phyloP scores from a whole-genome alignment of 768 basidiomycete genomes.

The Hypholoma sublateritium region DNA sequence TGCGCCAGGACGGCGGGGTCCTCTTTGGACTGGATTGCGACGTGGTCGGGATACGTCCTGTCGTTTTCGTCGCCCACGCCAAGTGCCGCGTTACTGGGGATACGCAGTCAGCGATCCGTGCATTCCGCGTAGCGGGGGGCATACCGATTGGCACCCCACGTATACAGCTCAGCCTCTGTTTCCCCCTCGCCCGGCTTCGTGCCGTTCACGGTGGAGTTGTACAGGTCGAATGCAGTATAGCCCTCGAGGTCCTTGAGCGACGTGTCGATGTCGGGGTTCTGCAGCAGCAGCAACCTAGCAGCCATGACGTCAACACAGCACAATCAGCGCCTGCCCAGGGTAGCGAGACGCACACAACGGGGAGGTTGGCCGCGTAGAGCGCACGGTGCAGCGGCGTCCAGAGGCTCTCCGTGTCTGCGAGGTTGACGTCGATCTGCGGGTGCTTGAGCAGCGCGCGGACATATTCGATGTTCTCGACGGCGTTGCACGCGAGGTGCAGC shows the following conservation, averaged over 20 bases:
- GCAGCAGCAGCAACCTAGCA: constrained; percentile 69
- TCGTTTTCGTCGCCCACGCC: constrained; percentile 83
- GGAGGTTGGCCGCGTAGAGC: constrained; percentile 75
- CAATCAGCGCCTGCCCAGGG: not conserved
- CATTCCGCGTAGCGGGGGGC: constrained; percentile 4
- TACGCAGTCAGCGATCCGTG: not conserved
- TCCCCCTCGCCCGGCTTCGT: constrained; percentile 53
- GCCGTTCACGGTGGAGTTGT: constrained; percentile 83
- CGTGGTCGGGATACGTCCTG: constrained; percentile 74
- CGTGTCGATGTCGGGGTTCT: constrained; percentile 70
- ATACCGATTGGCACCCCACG: constrained; percentile 85
- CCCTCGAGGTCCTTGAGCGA: constrained; percentile 82
- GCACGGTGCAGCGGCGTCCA: constrained; percentile 93
- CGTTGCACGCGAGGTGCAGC: constrained; percentile 77
- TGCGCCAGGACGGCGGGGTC: constrained; percentile 22
- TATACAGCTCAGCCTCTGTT: constrained; percentile 63
- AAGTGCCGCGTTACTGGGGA: constrained; percentile 79
- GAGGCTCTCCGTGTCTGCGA: constrained; percentile 78
- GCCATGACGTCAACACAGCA: constrained; percentile 20
- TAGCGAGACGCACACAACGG: constrained; percentile 53
- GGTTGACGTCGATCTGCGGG: constrained; percentile 75
- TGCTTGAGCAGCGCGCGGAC: constrained; percentile 74
- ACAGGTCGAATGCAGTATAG: constrained; percentile 89
- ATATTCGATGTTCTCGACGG: constrained; percentile 73
- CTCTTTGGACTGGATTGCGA: constrained; percentile 48